Conservation (phyloP, 176 grass and related monocot species). For the Microstegium vimineum region DNA sequence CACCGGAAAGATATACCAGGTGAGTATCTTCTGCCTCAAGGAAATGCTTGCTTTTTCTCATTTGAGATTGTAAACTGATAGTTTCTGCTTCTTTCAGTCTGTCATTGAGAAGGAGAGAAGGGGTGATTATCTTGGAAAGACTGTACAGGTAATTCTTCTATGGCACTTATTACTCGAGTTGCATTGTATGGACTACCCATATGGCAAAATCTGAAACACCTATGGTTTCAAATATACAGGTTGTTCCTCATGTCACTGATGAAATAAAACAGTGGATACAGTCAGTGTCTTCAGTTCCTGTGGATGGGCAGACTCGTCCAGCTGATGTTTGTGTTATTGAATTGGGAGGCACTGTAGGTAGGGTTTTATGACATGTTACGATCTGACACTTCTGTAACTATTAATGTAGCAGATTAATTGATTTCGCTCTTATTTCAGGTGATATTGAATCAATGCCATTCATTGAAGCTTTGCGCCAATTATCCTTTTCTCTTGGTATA, state of each 20-base stretch:
- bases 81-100: conserved; percentile 52
- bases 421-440: conserved; percentile 53
- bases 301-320: conserved; percentile 65
- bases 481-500: conserved; percentile 97
- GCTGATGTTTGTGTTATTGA: conserved; percentile 97
- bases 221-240: conserved; percentile 41
- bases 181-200: neutral
- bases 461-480: conserved; percentile 93
- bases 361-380: conserved; percentile 2
- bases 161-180: neutral
- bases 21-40: neutral
- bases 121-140: conserved; percentile 94
- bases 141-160: conserved; percentile 62
- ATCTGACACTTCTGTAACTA: neutral
- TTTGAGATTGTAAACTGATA: conserved; percentile 9
- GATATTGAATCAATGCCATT: conserved; percentile 99
- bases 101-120: conserved; percentile 96
- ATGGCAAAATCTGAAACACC: conserved; percentile 5
- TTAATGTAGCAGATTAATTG: neutral
- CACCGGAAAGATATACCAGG: conserved; percentile 98
- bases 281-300: conserved; percentile 78
- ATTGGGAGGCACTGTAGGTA: conserved; percentile 97
- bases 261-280: conserved; percentile 97
- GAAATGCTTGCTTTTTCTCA: conserved; percentile 13
- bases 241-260: conserved; percentile 95